These are phyloP conservation scores for Curvularia eragrostidis DNA, from an alignment of 2,329 filamentous ascomycete genomes.

Conservation along the genomic window DNA sequence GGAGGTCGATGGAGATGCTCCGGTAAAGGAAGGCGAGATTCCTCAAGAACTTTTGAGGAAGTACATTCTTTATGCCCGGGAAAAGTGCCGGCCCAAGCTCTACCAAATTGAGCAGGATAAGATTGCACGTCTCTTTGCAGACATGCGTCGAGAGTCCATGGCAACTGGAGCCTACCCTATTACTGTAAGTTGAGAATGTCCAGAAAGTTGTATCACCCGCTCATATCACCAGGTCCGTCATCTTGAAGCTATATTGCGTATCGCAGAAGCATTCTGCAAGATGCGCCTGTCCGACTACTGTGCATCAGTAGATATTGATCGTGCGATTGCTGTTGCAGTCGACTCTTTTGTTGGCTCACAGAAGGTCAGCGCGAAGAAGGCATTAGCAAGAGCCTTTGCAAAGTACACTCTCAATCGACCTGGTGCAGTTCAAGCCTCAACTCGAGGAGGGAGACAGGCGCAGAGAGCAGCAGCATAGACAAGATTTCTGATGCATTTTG, in stretches of 20 bases:
- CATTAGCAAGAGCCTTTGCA: constrained; percentile 89
- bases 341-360: constrained; percentile 96
- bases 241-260: constrained; percentile 96
- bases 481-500: background rate
- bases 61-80: constrained; percentile 94
- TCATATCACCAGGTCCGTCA: constrained; percentile 78
- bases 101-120: constrained; percentile 99
- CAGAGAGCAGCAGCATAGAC: constrained; percentile 40
- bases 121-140: constrained; percentile 88
- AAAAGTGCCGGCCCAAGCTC: constrained; percentile 87
- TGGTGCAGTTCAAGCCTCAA: constrained; percentile 48
- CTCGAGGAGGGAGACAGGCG: constrained; percentile 35
- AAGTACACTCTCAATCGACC: constrained; percentile 73
- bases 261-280: constrained; percentile 91
- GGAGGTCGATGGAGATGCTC: constrained; percentile 57
- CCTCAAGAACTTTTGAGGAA: constrained; percentile 90
- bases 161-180: constrained; percentile 97
- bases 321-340: constrained; percentile 94
- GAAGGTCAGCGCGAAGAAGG: constrained; percentile 98
- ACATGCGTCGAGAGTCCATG: constrained; percentile 92
- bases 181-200: constrained; percentile 69
- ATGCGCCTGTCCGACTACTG: constrained; percentile 99
- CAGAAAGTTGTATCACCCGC: background rate
- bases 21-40: constrained; percentile 72
- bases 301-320: constrained; percentile 87